These are phyloP conservation scores for Mucor lusitanicus DNA, from an alignment of 371 early-diverging fungal genomes.

Conservation along the genomic window DNA sequence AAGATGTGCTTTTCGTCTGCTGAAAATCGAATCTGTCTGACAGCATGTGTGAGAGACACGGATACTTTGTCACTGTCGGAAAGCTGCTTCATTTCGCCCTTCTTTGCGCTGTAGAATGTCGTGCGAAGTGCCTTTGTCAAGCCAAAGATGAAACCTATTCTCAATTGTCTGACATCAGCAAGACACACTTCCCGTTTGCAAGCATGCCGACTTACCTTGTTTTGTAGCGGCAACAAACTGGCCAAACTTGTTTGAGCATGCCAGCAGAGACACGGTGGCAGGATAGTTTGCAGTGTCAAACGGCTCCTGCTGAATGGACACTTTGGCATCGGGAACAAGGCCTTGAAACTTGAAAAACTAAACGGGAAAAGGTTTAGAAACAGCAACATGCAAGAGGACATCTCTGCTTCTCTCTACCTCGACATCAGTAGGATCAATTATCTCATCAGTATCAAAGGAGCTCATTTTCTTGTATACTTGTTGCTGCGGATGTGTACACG, in stretches of 20 bases:
- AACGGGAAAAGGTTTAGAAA: not conserved
- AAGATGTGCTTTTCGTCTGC: constrained; percentile 33
- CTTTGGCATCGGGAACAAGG: constrained; percentile 44
- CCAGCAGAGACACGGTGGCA: constrained; percentile 35
- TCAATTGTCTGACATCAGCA: no score
- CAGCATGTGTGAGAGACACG: constrained; percentile 16
- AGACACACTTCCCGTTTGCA: no score
- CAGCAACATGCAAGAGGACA: not conserved
- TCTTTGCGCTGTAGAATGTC: constrained; percentile 27
- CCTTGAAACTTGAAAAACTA: constrained; percentile 43
- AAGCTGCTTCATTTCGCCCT: constrained; percentile 22
- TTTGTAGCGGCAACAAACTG: constrained; percentile 42
- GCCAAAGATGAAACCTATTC: constrained; percentile 41
- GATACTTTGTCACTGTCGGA: constrained; percentile 17
- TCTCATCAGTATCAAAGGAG: constrained; percentile 16
- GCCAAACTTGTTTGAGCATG: constrained; percentile 38
- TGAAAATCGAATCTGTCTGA: constrained; percentile 39
- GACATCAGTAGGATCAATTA: constrained; percentile 21
- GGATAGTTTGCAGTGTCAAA: constrained; percentile 31
- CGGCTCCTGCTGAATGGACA: constrained; percentile 34
- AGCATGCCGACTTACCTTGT: constrained; percentile 23
- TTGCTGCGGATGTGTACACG: not conserved
- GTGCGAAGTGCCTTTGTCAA: constrained; percentile 29
- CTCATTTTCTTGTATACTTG: constrained; percentile 2
- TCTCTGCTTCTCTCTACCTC: constrained; percentile 11